Percentiles rank a stretch among this genome's conserved stretches.
Conservation (phyloP, 352 stramenopile genomes). For the Hyaloperonospora arabidopsidis region DNA sequence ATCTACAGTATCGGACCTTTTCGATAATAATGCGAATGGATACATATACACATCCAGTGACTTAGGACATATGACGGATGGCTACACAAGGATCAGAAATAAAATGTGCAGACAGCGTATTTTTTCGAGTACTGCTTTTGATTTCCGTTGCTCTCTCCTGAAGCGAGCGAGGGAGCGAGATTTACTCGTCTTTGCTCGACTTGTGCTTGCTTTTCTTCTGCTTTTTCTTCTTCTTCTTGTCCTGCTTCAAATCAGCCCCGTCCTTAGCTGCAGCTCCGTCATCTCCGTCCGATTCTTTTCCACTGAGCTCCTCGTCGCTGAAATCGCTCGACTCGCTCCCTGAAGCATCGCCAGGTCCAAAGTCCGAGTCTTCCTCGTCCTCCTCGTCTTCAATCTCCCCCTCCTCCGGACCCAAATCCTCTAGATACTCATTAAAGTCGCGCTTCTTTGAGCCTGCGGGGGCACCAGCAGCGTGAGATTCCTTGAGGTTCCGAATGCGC, state of each 20-base stretch:
- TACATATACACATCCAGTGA: slow-evolving; percentile 9
- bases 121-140: too few species aligned
- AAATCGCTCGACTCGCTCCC: slow-evolving; percentile 69
- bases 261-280: slow-evolving; percentile 37
- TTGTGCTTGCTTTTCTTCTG: slow-evolving; percentile 65
- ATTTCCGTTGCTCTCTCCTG: too few species aligned
- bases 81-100: slow-evolving; percentile 11
- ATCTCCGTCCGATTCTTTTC: slow-evolving; percentile 64
- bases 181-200: slow-evolving; percentile 26
- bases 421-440: slow-evolving; percentile 74
- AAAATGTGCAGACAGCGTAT: too few species aligned
- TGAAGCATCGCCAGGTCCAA: slow-evolving; percentile 71
- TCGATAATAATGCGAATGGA: background rate
- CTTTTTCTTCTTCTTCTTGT: slow-evolving; percentile 61
- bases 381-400: slow-evolving; percentile 88
- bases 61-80: slow-evolving; percentile 6
- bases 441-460: slow-evolving; percentile 55
- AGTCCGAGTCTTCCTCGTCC: slow-evolving; percentile 90
- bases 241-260: slow-evolving; percentile 38
- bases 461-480: slow-evolving; percentile 48
- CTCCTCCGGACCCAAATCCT: slow-evolving; percentile 69
- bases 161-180: background rate
- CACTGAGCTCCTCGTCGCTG: slow-evolving; percentile 74
- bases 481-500: slow-evolving; percentile 89
- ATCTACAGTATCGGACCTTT: slow-evolving; percentile 1